Conservation (phyloP, 2,329 filamentous ascomycete genomes). For the Colletotrichum tropicicola region DNA sequence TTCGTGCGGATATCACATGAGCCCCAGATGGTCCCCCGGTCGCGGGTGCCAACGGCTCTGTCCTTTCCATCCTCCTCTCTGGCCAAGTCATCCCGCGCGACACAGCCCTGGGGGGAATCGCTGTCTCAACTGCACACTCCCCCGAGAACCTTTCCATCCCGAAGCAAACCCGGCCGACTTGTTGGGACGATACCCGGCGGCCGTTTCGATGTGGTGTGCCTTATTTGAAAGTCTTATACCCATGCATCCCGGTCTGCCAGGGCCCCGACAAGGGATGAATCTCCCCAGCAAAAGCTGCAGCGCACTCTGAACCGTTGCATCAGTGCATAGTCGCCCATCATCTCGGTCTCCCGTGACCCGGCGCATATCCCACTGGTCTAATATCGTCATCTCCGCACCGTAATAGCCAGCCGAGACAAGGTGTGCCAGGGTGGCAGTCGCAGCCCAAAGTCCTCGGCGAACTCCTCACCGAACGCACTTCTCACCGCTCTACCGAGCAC, state of each 20-base stretch:
- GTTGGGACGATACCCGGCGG: slow-evolving; percentile 25
- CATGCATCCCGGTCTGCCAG: slow-evolving; percentile 23
- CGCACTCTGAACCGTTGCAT: neutral
- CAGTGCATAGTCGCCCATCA: neutral
- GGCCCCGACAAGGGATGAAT: slow-evolving; percentile 14
- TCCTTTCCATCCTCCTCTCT: neutral
- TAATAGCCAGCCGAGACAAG: slow-evolving; percentile 6
- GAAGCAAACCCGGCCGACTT: slow-evolving; percentile 19
- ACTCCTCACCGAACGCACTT: slow-evolving; percentile 13
- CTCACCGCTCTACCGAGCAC: slow-evolving; percentile 21
- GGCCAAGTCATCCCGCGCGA: neutral
- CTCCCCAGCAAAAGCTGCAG: slow-evolving; percentile 1
- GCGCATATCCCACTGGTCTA: slow-evolving; percentile 1
- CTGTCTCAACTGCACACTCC: neutral
- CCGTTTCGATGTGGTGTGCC: slow-evolving; percentile 5
- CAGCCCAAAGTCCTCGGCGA: neutral
- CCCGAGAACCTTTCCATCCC: slow-evolving; percentile 6
- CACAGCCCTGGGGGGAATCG: neutral
- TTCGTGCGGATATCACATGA: slow-evolving; percentile 5
- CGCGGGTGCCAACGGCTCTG: neutral
- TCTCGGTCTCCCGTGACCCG: slow-evolving; percentile 4
- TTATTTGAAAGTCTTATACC: slow-evolving; percentile 6
- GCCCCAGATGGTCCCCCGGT: neutral
- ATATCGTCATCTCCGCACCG: slow-evolving; percentile 9
- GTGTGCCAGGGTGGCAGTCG: neutral